Conservation (phyloP, 1,139 yeast species). For the Blastobotrys persicus region DNA sequence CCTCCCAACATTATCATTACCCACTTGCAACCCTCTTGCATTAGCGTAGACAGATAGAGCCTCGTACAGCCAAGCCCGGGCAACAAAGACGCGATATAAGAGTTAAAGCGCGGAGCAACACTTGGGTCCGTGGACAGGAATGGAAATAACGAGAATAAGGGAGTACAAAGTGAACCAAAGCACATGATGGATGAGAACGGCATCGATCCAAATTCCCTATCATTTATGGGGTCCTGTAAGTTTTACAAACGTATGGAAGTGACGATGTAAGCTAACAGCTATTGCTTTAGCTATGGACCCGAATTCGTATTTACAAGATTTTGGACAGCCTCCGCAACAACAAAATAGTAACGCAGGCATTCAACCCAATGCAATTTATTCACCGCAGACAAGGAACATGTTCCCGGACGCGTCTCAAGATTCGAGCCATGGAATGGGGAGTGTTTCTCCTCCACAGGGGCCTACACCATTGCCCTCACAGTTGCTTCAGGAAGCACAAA, state of each 20-base stretch:
- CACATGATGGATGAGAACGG: slow-evolving; percentile 5
- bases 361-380: slow-evolving; percentile 25
- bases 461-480: slow-evolving; percentile 29
- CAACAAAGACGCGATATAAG: not conserved
- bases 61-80: not conserved
- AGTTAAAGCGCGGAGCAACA: slow-evolving; percentile 8
- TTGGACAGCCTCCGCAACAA: slow-evolving; percentile 7
- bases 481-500: slow-evolving; percentile 28
- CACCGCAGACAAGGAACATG: slow-evolving; percentile 21
- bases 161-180: slow-evolving; percentile 11
- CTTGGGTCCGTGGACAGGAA: slow-evolving; percentile 14
- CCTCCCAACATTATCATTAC: not conserved
- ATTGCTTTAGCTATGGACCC: not conserved
- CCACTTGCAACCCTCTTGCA: no score
- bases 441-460: slow-evolving; percentile 24
- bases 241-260: not conserved
- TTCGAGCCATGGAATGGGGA: slow-evolving; percentile 20
- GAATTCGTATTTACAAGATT: not conserved
- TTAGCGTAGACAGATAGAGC: not conserved
- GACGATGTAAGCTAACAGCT: not conserved
- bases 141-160: slow-evolving; percentile 7
- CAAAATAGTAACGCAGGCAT: slow-evolving; percentile 12
- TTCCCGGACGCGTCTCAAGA: slow-evolving; percentile 17
- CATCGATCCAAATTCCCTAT: slow-evolving; percentile 14
- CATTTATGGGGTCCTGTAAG: slow-evolving; percentile 16